phyloP scores from a whole-genome alignment of 2,329 filamentous ascomycete genomes.

The Elsinoe fawcettii region DNA sequence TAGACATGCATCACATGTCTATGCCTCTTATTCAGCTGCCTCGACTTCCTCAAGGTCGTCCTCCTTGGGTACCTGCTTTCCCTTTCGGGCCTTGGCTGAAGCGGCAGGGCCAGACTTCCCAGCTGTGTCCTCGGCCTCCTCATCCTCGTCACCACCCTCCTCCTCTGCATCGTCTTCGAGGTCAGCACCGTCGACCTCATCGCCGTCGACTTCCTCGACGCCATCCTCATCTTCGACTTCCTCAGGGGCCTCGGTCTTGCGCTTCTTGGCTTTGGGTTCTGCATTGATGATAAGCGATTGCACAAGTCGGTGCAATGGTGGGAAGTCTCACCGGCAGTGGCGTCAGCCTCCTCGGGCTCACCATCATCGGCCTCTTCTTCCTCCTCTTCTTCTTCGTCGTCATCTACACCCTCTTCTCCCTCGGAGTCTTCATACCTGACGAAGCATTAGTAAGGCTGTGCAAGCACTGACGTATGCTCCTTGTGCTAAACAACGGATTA shows the following conservation, averaged over 20 bases:
- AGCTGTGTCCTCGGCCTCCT: slow-evolving; percentile 24
- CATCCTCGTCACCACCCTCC: slow-evolving; percentile 19
- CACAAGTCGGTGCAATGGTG: neutral
- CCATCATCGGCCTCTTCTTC: slow-evolving; percentile 15
- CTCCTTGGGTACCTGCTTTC: slow-evolving; percentile 26
- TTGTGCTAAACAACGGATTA: neutral
- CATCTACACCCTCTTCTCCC: slow-evolving; percentile 15
- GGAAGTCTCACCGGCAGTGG: slow-evolving; percentile 14
- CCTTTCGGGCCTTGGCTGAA: slow-evolving; percentile 26
- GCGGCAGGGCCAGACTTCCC: slow-evolving; percentile 25
- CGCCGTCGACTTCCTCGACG: slow-evolving; percentile 22
- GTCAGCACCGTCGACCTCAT: slow-evolving; percentile 21
- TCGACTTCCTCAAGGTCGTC: slow-evolving; percentile 26
- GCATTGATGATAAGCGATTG: neutral
- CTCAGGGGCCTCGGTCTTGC: slow-evolving; percentile 24
- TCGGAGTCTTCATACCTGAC: slow-evolving; percentile 19
- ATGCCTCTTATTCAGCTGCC: slow-evolving; percentile 16
- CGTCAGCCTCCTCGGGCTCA: slow-evolving; percentile 13
- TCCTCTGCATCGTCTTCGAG: slow-evolving; percentile 18
- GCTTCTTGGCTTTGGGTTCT: slow-evolving; percentile 26
- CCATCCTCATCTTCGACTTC: slow-evolving; percentile 16
- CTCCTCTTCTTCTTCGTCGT: slow-evolving; percentile 7
- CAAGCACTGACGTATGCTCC: neutral
- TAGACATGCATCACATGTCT: neutral
- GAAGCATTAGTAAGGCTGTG: neutral